Conservation (phyloP, 2,329 filamentous ascomycete species). For the Pyricularia sp. region DNA sequence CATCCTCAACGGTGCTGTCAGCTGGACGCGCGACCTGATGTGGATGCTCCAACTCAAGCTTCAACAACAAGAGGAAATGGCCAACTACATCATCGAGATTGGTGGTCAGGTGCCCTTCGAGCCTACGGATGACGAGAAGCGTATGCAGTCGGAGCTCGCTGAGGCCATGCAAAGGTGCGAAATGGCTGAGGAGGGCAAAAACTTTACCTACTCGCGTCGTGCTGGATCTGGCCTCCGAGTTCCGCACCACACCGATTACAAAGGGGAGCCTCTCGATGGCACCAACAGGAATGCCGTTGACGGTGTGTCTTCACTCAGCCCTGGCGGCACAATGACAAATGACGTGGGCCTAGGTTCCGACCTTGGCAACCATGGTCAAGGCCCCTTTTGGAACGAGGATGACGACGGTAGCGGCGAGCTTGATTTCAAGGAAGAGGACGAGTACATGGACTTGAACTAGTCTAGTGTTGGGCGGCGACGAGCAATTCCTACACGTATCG, state of each 20-base stretch:
- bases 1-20: slow-evolving; percentile 91
- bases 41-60: slow-evolving; percentile 88
- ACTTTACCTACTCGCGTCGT: slow-evolving; percentile 72
- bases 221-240: slow-evolving; percentile 79
- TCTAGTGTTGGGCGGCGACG: too few species aligned
- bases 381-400: slow-evolving; percentile 50
- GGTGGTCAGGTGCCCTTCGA: slow-evolving; percentile 70
- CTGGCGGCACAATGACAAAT: slow-evolving; percentile 17
- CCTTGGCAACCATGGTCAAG: slow-evolving; percentile 34
- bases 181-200: slow-evolving; percentile 6
- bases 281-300: slow-evolving; percentile 23
- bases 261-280: slow-evolving; percentile 60
- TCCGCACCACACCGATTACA: slow-evolving; percentile 83
- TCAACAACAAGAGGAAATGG: slow-evolving; percentile 77
- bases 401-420: slow-evolving; percentile 60
- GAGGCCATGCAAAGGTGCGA: slow-evolving; percentile 48
- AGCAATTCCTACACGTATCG: not conserved
- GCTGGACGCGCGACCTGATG: slow-evolving; percentile 96
- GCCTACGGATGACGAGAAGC: slow-evolving; percentile 78
- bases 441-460: slow-evolving; percentile 43
- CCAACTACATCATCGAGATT: slow-evolving; percentile 58
- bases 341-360: slow-evolving; percentile 27
- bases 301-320: slow-evolving; percentile 9
- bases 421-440: slow-evolving; percentile 89
- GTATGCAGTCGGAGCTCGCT: slow-evolving; percentile 87